Conservation (phyloP, 176 grass and related monocot genomes). For the Guadua angustifolia region DNA sequence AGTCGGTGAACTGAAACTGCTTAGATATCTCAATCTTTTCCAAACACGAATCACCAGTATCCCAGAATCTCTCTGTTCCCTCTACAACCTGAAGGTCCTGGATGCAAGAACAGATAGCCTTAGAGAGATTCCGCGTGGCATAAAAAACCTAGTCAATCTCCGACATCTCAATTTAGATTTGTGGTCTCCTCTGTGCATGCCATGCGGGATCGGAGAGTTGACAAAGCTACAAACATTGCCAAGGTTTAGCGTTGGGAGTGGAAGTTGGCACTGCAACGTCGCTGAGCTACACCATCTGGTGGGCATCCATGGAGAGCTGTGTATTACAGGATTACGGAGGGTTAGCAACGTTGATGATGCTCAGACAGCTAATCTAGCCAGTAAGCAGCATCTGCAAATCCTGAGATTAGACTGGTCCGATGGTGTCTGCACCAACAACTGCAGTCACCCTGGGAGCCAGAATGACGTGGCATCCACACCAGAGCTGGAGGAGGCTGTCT, state of each 20-base stretch:
- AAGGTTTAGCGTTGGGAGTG: conserved; percentile 33
- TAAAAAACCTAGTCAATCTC: conserved; percentile 39
- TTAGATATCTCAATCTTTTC: conserved; percentile 24
- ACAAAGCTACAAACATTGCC: conserved; percentile 23
- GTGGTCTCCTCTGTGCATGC: conserved; percentile 15
- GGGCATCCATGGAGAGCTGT: not conserved
- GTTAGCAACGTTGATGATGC: conserved; percentile 18
- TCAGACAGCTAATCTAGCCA: conserved; percentile 25
- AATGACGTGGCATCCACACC: not conserved
- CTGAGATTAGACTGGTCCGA: conserved; percentile 34
- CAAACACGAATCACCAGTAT: conserved; percentile 15
- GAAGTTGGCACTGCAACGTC: conserved; percentile 31
- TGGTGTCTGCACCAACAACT: not conserved
- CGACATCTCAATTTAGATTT: not conserved
- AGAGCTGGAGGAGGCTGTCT: conserved; percentile 1
- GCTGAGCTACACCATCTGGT: conserved; percentile 32
- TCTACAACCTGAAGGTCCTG: conserved; percentile 35
- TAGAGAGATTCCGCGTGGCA: not conserved
- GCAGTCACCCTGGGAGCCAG: not conserved
- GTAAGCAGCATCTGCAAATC: conserved; percentile 26
- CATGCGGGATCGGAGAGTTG: conserved; percentile 28
- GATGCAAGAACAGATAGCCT: conserved; percentile 35
- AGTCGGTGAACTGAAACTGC: conserved; percentile 38
- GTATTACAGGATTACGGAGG: conserved; percentile 35
- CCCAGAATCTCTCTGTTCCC: conserved; percentile 28